A percentile compares a stretch with the other conserved stretches of the same genome.
phyloP scores from a whole-genome alignment of 495 filamentous ascomycete species.

The Lophiotrema nucula region DNA sequence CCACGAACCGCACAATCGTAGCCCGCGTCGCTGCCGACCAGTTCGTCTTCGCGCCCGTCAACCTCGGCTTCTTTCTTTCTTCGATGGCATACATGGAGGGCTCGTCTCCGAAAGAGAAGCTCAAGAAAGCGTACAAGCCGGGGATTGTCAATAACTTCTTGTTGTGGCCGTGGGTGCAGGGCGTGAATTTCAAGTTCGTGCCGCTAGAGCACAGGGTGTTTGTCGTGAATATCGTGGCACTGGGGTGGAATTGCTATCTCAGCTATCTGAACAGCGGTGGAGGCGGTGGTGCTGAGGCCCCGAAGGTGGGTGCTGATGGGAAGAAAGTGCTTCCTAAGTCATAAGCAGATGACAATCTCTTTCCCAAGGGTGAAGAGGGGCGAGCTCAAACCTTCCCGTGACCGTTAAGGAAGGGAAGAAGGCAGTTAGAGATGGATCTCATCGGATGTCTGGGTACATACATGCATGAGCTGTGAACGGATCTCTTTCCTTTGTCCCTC shows the following conservation, averaged over 20 bases:
- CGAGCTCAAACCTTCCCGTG: no score
- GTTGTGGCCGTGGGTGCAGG: slow-evolving; percentile 90
- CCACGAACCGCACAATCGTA: slow-evolving; percentile 64
- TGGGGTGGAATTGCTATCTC: slow-evolving; percentile 95
- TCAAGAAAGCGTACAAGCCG: slow-evolving; percentile 61
- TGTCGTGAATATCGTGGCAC: slow-evolving; percentile 80
- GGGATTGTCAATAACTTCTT: slow-evolving; percentile 83
- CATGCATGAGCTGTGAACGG: no score
- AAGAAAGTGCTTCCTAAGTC: no score
- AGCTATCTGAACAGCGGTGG: slow-evolving; percentile 70
- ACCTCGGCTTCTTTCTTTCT: slow-evolving; percentile 78
- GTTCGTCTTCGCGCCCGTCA: slow-evolving; percentile 75
- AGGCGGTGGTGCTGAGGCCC: background rate
- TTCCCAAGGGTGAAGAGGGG: no score
- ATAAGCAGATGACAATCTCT: no score
- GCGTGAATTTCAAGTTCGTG: slow-evolving; percentile 86
- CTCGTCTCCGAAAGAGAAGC: slow-evolving; percentile 64
- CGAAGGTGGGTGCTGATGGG: slow-evolving; percentile 3
- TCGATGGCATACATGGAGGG: slow-evolving; percentile 91
- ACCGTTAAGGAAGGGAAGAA: no score
- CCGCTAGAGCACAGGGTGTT: slow-evolving; percentile 82
- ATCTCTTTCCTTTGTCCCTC: no score
- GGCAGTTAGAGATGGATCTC: no score
- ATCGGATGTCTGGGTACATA: no score
- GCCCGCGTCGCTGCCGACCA: slow-evolving; percentile 85